These are phyloP conservation scores for Carpinus fangiana DNA, from an alignment of 306 rosid species.

Conservation along the genomic window DNA sequence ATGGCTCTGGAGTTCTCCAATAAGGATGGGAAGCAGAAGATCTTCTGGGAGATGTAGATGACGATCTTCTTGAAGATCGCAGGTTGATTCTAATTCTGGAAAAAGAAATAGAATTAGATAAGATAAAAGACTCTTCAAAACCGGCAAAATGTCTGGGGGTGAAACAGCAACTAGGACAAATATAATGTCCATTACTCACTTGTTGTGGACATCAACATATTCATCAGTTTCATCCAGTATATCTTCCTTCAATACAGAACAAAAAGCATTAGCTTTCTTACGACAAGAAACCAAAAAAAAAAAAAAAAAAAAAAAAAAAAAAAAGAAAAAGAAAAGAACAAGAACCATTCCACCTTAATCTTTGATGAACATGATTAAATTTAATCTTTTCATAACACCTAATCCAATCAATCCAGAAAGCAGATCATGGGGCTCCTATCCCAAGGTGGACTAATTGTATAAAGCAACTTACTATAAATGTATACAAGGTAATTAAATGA, in stretches of 20 bases:
- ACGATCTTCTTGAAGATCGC: constrained; percentile 49
- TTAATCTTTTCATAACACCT: too few species aligned
- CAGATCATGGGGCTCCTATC: too few species aligned
- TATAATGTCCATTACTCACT: constrained; percentile 39
- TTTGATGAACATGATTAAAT: too few species aligned
- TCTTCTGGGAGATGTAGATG: constrained; percentile 48
- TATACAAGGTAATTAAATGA: too few species aligned
- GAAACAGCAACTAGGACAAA: not conserved
- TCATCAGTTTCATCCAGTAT: constrained; percentile 82
- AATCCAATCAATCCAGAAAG: too few species aligned
- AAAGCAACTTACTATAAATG: too few species aligned
- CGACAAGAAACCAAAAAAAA: not conserved
- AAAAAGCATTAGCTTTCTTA: constrained; percentile 3
- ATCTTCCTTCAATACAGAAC: constrained; percentile 51
- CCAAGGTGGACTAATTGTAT: too few species aligned
- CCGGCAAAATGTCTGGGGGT: not conserved
- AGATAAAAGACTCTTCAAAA: not conserved
- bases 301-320: too few species aligned
- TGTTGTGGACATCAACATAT: constrained; percentile 71
- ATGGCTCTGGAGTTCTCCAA: constrained; percentile 45
- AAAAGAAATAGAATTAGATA: constrained; percentile 6
- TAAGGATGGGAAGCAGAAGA: constrained; percentile 35
- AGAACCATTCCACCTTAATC: not conserved
- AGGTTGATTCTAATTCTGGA: constrained; percentile 64
- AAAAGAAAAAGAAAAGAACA: not conserved